Conservation (phyloP, 495 filamentous ascomycete species). For the Endocarpon pusillum region DNA sequence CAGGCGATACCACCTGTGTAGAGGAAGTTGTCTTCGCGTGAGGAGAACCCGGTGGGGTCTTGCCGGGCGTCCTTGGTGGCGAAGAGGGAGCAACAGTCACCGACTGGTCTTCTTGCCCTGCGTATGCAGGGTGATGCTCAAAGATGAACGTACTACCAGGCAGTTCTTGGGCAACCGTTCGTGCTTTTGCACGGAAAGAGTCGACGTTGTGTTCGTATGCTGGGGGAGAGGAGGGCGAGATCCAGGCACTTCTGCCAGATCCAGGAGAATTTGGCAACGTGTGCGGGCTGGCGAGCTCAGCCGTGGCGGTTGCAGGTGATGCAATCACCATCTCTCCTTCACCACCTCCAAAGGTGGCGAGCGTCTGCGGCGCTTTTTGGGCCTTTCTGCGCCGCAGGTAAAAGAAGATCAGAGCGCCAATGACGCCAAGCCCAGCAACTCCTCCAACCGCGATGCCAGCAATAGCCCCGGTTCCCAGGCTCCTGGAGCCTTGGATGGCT, state of each 20-base stretch:
- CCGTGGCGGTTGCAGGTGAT: conserved; percentile 2
- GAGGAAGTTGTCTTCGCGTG: too few relatives aligned
- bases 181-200: not conserved
- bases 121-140: conserved; percentile 11
- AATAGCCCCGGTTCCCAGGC: conserved; percentile 7
- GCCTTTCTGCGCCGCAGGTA: conserved; percentile 4
- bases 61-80: too few relatives aligned
- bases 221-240: too few relatives aligned
- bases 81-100: too few relatives aligned
- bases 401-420: conserved; percentile 1
- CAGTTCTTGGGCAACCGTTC: conserved; percentile 8
- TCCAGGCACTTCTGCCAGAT: not conserved
- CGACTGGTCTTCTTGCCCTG: not conserved
- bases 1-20: too few relatives aligned
- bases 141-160: conserved; percentile 7
- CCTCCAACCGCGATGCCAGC: conserved; percentile 10
- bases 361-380: conserved; percentile 2
- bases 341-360: not conserved
- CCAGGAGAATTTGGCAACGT: not conserved
- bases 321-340: conserved; percentile 1
- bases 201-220: not conserved
- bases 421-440: not conserved
- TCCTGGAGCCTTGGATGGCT: not conserved
- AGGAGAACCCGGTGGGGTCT: too few relatives aligned
- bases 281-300: conserved; percentile 5